These are phyloP conservation scores for Neurospora sp. DNA, from an alignment of 495 filamentous ascomycete species.

Conservation along the genomic window DNA sequence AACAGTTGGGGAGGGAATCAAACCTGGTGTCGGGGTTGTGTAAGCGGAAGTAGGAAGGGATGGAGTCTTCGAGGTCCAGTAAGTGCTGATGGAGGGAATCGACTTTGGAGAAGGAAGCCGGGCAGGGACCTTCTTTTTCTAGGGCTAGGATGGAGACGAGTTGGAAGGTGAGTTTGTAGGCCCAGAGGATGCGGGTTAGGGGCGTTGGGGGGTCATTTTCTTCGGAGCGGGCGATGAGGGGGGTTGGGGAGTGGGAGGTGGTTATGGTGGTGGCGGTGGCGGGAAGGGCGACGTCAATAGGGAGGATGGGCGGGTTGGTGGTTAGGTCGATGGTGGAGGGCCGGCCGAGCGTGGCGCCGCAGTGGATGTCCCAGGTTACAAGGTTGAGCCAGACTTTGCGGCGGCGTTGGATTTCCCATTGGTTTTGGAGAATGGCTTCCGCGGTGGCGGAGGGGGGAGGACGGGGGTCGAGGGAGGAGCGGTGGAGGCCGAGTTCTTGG, in stretches of 20 bases:
- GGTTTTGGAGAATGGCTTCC: constrained; percentile 37
- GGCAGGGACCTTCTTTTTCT: constrained; percentile 42
- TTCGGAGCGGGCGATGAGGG: constrained; percentile 23
- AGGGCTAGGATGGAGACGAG: constrained; percentile 32
- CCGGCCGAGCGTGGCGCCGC: constrained; percentile 47
- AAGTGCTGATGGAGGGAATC: constrained; percentile 44
- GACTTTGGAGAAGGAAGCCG: constrained; percentile 42
- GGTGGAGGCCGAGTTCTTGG: constrained; percentile 53
- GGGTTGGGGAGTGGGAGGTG: constrained; percentile 22
- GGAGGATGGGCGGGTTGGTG: constrained; percentile 28
- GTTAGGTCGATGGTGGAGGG: constrained; percentile 44
- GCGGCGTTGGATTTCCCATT: constrained; percentile 44
- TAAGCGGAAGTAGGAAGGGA: constrained; percentile 43
- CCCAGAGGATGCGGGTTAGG: constrained; percentile 30
- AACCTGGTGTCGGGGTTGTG: constrained; percentile 43
- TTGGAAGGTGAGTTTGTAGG: constrained; percentile 21
- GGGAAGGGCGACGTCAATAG: constrained; percentile 24
- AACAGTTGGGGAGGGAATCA: constrained; percentile 39
- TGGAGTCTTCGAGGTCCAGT: constrained; percentile 33
- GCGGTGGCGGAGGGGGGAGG: constrained; percentile 26
- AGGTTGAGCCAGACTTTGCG: constrained; percentile 48
- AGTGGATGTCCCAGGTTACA: constrained; percentile 50
- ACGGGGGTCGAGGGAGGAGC: constrained; percentile 30
- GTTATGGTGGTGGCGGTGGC: constrained; percentile 4
- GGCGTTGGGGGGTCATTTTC: constrained; percentile 32